phyloP scores from a whole-genome alignment of 1,284 basidiomycete species.

The Cerrena zonata region DNA sequence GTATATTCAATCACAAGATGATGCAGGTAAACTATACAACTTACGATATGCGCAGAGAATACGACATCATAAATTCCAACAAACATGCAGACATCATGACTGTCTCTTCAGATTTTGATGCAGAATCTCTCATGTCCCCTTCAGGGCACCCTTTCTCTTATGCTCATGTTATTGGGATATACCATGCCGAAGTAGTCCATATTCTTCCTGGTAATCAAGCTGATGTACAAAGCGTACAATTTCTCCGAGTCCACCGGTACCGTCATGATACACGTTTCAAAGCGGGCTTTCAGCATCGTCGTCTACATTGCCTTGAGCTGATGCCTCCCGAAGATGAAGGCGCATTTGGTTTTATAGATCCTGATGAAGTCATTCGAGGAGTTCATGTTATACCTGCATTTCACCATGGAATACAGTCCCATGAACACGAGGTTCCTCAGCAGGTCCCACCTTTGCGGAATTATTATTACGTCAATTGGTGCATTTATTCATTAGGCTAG shows the following conservation, averaged over 20 bases:
- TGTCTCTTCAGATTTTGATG: not conserved
- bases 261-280: constrained; percentile 9
- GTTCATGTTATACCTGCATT: constrained; percentile 31
- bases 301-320: constrained; percentile 22
- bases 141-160: constrained; percentile 2
- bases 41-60: constrained; percentile 22
- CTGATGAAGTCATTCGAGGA: constrained; percentile 23
- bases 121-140: too few species aligned
- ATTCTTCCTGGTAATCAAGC: not conserved
- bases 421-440: not conserved
- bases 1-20: constrained; percentile 19
- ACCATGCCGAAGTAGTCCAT: constrained; percentile 3
- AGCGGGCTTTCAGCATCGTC: constrained; percentile 12
- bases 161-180: constrained; percentile 3
- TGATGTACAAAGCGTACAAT: constrained; percentile 16
- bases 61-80: constrained; percentile 29
- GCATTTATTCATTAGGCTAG: not conserved
- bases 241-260: constrained; percentile 28
- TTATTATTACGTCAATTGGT: constrained; percentile 9
- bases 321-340: constrained; percentile 11
- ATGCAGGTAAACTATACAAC: constrained; percentile 23
- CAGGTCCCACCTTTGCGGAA: not conserved
- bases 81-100: constrained; percentile 11
- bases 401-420: constrained; percentile 18
- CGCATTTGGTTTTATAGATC: constrained; percentile 23